phyloP scores from a whole-genome alignment of 305 asterid genomes.

The Solanum hybrid region DNA sequence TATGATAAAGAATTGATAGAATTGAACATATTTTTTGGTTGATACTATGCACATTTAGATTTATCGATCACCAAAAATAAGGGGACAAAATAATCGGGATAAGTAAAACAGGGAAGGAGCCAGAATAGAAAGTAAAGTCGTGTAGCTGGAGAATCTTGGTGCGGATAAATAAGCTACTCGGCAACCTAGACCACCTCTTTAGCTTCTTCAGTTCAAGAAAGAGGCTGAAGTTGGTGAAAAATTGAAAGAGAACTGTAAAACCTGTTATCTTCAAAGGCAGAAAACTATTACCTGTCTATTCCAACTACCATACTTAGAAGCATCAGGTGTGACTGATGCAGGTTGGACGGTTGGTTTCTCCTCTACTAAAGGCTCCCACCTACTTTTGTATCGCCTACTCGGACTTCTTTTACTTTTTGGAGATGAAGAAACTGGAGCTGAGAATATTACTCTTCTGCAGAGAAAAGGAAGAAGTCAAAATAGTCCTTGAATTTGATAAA shows the following conservation, averaged over 20 bases:
- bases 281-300: conserved; percentile 56
- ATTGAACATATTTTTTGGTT: background rate
- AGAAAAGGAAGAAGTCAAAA: conserved; percentile 12
- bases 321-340: conserved; percentile 27
- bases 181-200: background rate
- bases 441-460: conserved; percentile 40
- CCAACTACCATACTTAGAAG: conserved; percentile 62
- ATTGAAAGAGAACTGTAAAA: background rate
- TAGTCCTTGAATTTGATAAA: background rate
- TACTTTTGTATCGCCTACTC: conserved; percentile 74
- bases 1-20: background rate
- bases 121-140: background rate
- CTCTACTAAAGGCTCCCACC: conserved; percentile 93
- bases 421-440: conserved; percentile 30
- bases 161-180: background rate
- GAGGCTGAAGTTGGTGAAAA: background rate
- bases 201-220: background rate
- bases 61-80: background rate
- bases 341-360: conserved; percentile 48
- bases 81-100: background rate
- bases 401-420: conserved; percentile 68
- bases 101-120: background rate
- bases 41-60: background rate
- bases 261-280: background rate
- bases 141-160: background rate